These are phyloP conservation scores for Heritiera fomes DNA, from an alignment of 345 rosid species.

Conservation along the genomic window DNA sequence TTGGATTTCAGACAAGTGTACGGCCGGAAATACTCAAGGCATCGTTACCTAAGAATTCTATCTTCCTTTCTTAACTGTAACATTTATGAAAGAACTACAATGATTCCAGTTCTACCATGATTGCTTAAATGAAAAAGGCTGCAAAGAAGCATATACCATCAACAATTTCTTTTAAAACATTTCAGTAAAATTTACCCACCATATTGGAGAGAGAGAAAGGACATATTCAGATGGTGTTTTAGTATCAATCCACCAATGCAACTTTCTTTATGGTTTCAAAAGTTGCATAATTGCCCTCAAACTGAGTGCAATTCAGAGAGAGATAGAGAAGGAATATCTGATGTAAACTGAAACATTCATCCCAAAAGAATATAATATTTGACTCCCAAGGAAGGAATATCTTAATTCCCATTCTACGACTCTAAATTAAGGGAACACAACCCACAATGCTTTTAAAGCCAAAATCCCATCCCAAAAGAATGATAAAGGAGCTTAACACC, in stretches of 20 bases:
- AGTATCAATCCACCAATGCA: slow-evolving; percentile 48
- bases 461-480: slow-evolving; percentile 37
- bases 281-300: slow-evolving; percentile 54
- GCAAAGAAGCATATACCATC: slow-evolving; percentile 27
- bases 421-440: slow-evolving; percentile 62
- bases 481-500: slow-evolving; percentile 42
- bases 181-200: not conserved
- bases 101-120: slow-evolving; percentile 20
- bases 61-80: too few relatives aligned
- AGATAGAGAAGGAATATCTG: slow-evolving; percentile 41
- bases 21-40: slow-evolving; percentile 16
- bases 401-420: slow-evolving; percentile 74
- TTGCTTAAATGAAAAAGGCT: slow-evolving; percentile 27
- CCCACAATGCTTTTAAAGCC: slow-evolving; percentile 48
- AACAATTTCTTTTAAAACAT: too few relatives aligned
- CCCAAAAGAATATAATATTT: slow-evolving; percentile 53
- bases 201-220: slow-evolving; percentile 25
- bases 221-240: slow-evolving; percentile 36
- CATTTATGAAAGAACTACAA: not conserved
- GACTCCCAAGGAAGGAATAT: slow-evolving; percentile 64
- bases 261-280: slow-evolving; percentile 56
- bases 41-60: slow-evolving; percentile 21
- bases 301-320: slow-evolving; percentile 41
- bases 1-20: slow-evolving; percentile 26
- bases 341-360: slow-evolving; percentile 37